phyloP scores from a whole-genome alignment of 108 stramenopile species.

The Craspedostauros australis region DNA sequence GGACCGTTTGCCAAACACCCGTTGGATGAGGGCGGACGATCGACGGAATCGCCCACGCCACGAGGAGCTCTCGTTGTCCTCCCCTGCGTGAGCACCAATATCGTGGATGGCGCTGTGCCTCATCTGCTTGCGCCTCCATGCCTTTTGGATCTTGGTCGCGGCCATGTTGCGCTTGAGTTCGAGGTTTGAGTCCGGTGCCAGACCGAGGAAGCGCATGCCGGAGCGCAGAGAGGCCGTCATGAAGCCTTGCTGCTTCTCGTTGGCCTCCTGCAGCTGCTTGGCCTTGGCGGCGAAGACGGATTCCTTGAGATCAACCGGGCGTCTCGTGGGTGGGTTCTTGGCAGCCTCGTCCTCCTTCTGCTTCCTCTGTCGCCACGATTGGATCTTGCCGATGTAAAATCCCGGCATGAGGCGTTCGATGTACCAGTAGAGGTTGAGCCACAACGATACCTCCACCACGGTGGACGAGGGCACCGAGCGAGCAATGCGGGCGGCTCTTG shows the following conservation, averaged over 20 bases:
- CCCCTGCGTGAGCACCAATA: too few species aligned
- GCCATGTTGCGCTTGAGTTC: constrained; percentile 35
- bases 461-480: constrained; percentile 46
- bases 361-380: constrained; percentile 1
- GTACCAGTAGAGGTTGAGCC: constrained; percentile 22
- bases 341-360: background rate
- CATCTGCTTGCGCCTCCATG: constrained; percentile 14
- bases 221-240: background rate
- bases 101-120: background rate
- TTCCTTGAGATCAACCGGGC: too few species aligned
- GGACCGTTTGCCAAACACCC: too few species aligned
- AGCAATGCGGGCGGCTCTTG: constrained; percentile 44
- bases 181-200: constrained; percentile 16
- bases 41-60: too few species aligned
- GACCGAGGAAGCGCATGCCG: constrained; percentile 18
- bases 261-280: constrained; percentile 7
- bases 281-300: constrained; percentile 25
- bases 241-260: constrained; percentile 5
- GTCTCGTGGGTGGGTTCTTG: background rate
- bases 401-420: constrained; percentile 21
- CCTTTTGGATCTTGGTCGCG: constrained; percentile 32
- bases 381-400: constrained; percentile 12
- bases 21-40: too few species aligned
- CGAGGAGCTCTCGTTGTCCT: too few species aligned
- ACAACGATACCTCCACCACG: constrained; percentile 26